Base-by-base conservation (phyloP, 2,329 filamentous ascomycete genomes). In the Trichoderma asperellum region DNA sequence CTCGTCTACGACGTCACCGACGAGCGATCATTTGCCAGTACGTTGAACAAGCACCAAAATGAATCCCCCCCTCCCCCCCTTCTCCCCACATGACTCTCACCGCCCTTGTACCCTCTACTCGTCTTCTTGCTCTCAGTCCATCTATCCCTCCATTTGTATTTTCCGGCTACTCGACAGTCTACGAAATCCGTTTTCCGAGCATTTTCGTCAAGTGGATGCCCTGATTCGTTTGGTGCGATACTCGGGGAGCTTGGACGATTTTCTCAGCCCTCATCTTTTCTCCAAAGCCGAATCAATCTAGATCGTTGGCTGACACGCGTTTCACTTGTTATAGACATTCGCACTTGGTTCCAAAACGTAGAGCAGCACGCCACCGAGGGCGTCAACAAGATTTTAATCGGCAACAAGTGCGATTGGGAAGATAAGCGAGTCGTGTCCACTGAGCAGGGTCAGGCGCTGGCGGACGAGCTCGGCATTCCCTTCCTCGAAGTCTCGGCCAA, bases 331-430 rank as follows among this genome's bases (percentile, higher is more conserved):
- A 70, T 78, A 98, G 96, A 99, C 83, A 99, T 99, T 81, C 92
- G 94, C 78, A 98, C 96, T 74, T 99, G 96, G 96, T 99, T 99
- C 84, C 94, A 94, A 79, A 98, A 99, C 83, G 94, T 97, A 75
- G 94, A 97, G 81, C 94, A 97, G 82, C 94, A 99, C 83, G 96
- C 96, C 70, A 97, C 93, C 76, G 96, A 98, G 84, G 96, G 96
- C 77, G 96, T 99, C 79, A 97, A 98, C 89, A 99, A 98, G 87
- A 98, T 99, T 79, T 88, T 99, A 74, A 97, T 99, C 75, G 96
- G 96, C 80, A 99, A 99, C 88, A 99, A 99, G 85, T 99, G 96
- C 84, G 96, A 99, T 83, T 98, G 96, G 96, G 96, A 98, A 83
- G 96, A 99, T 84, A 98, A 98, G 87, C 91, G 96, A 75, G 94